Percentiles rank a stretch among this genome's conserved stretches.
phyloP scores from a whole-genome alignment of 352 stramenopile species.

The Pythium pyrilobum region DNA sequence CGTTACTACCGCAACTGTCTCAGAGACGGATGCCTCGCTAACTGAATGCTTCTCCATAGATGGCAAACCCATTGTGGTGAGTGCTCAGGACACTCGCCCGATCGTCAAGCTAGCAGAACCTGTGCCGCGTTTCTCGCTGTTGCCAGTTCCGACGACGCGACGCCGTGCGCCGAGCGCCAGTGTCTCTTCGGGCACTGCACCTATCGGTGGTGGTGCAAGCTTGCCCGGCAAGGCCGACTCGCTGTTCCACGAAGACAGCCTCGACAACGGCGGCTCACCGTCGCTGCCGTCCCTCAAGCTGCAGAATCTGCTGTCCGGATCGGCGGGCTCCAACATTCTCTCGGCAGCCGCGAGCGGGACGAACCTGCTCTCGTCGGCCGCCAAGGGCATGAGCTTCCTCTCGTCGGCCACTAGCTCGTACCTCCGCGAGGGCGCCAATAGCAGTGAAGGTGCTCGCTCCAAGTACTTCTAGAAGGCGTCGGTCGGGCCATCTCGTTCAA shows the following conservation, averaged over 20 bases:
- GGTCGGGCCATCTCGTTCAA: neutral
- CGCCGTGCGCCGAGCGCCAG: constrained; percentile 44
- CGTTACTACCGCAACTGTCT: too few species aligned
- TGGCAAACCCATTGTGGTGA: constrained; percentile 66
- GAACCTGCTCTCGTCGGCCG: constrained; percentile 63
- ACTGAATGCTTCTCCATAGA: constrained; percentile 51
- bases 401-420: constrained; percentile 74
- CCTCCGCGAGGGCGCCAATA: constrained; percentile 27
- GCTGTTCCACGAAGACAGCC: constrained; percentile 20
- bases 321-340: constrained; percentile 44
- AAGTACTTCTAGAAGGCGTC: constrained; percentile 51
- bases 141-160: constrained; percentile 58
- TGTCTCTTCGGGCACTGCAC: too few species aligned
- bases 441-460: constrained; percentile 23
- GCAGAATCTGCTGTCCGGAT: constrained; percentile 37
- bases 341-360: constrained; percentile 51
- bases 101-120: constrained; percentile 69
- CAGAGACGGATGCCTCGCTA: too few species aligned
- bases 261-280: neutral
- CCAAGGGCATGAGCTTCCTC: constrained; percentile 80
- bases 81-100: constrained; percentile 57
- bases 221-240: constrained; percentile 9
- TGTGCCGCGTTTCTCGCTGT: constrained; percentile 72
- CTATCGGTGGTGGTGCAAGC: too few species aligned
- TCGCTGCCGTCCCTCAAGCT: constrained; percentile 32